phyloP scores from a whole-genome alignment of 2,329 filamentous ascomycete genomes.

The Colletotrichum salicis region DNA sequence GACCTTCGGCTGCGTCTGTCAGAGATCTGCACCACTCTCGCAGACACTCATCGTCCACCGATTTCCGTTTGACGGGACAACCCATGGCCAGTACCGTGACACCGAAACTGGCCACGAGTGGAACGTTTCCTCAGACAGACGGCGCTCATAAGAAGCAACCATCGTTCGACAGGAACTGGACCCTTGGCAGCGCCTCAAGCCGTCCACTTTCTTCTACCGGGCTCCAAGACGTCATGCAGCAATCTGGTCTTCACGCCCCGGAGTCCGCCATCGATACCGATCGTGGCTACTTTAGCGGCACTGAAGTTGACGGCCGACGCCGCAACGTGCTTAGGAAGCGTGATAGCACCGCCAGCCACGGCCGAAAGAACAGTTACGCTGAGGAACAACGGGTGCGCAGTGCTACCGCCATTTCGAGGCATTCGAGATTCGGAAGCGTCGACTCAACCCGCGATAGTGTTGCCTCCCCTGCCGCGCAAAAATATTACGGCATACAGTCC shows the following conservation, averaged over 20 bases:
- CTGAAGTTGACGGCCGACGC: slow-evolving; percentile 80
- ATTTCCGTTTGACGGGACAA: slow-evolving; percentile 65
- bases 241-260: slow-evolving; percentile 50
- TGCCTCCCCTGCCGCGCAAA: slow-evolving; percentile 72
- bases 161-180: slow-evolving; percentile 78
- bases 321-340: slow-evolving; percentile 86
- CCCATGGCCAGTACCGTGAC: slow-evolving; percentile 46
- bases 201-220: slow-evolving; percentile 66
- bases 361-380: slow-evolving; percentile 79
- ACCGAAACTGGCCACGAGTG: slow-evolving; percentile 56
- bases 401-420: slow-evolving; percentile 73
- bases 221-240: slow-evolving; percentile 55
- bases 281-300: slow-evolving; percentile 92
- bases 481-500: slow-evolving; percentile 71
- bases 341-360: slow-evolving; percentile 66
- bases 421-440: slow-evolving; percentile 82
- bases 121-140: slow-evolving; percentile 54
- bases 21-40: slow-evolving; percentile 85
- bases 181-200: slow-evolving; percentile 62
- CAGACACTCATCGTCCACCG: slow-evolving; percentile 83
- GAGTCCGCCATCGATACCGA: slow-evolving; percentile 74
- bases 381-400: slow-evolving; percentile 78
- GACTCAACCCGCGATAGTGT: slow-evolving; percentile 76
- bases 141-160: slow-evolving; percentile 70
- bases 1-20: slow-evolving; percentile 84